A percentile compares a stretch with the other conserved stretches of the same genome.
phyloP scores from a whole-genome alignment of 2,329 filamentous ascomycete genomes.

The Colletotrichum agaves region DNA sequence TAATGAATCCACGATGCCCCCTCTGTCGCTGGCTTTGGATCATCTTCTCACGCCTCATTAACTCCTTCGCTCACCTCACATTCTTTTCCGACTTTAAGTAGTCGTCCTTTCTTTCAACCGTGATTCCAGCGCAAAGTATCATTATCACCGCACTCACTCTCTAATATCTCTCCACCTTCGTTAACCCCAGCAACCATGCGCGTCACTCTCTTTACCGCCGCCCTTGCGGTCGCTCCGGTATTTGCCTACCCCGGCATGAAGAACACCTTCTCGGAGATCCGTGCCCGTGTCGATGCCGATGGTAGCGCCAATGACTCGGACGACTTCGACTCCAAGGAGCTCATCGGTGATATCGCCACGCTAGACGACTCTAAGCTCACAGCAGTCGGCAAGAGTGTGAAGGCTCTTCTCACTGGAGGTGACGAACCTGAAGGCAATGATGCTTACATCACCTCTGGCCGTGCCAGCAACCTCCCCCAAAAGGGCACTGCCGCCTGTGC shows the following conservation, averaged over 20 bases:
- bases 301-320: constrained; percentile 18
- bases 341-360: constrained; percentile 52
- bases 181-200: constrained; percentile 41
- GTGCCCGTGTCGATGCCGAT: constrained; percentile 31
- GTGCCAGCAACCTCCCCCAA: constrained; percentile 35
- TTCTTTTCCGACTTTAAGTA: background rate
- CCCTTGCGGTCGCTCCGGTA: constrained; percentile 32
- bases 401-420: constrained; percentile 48
- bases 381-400: constrained; percentile 49
- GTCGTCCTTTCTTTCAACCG: constrained; percentile 14
- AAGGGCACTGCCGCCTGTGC: constrained; percentile 45
- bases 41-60: constrained; percentile 19
- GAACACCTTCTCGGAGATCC: constrained; percentile 38
- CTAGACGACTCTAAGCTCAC: constrained; percentile 47
- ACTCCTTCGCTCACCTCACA: background rate
- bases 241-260: constrained; percentile 39
- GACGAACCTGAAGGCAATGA: constrained; percentile 43
- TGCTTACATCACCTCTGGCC: constrained; percentile 22
- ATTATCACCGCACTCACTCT: background rate
- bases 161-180: background rate
- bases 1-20: constrained; percentile 22
- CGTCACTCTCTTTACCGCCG: constrained; percentile 26
- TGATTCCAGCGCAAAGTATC: background rate
- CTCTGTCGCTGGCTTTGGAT: background rate
- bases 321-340: constrained; percentile 26